Conservation (phyloP, 1,139 yeast species). For the Zygoascus sp. region DNA sequence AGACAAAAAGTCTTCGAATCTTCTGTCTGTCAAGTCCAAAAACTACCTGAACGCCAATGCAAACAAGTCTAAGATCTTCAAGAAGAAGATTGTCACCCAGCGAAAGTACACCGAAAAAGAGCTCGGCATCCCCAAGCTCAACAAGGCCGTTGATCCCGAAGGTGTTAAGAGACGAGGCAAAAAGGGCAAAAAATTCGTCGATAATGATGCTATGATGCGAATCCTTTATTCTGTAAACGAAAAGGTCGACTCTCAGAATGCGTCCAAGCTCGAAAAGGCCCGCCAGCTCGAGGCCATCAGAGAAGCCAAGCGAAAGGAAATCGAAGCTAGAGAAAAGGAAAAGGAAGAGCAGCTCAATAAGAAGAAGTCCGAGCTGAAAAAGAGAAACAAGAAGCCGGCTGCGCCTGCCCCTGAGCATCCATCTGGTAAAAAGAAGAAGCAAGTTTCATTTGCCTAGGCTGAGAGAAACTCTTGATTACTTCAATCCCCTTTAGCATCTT, state of each 20-base stretch:
- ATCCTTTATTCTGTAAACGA: conserved; percentile 79
- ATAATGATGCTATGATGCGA: conserved; percentile 65
- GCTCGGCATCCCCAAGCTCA: conserved; percentile 69
- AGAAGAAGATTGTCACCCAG: conserved; percentile 42
- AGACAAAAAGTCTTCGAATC: conserved; percentile 27
- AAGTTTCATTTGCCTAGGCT: conserved; percentile 29
- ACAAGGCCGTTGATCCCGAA: conserved; percentile 82
- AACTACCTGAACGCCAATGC: conserved; percentile 6
- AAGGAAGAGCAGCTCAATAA: conserved; percentile 66
- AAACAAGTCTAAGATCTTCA: conserved; percentile 21
- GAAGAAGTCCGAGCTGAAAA: conserved; percentile 73
- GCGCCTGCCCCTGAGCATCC: conserved; percentile 14
- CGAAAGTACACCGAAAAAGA: conserved; percentile 70
- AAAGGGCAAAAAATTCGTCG: conserved; percentile 81
- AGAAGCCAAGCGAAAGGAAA: conserved; percentile 78
- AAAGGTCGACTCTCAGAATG: conserved; percentile 73
- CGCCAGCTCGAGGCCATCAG: conserved; percentile 85
- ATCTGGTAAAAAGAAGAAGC: conserved; percentile 18
- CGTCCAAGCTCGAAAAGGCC: conserved; percentile 85
- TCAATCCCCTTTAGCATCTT: background rate
- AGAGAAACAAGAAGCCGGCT: conserved; percentile 35
- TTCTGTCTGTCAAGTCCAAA: conserved; percentile 18
- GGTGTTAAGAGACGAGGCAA: conserved; percentile 73
- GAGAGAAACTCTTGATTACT: background rate
- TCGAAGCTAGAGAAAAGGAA: conserved; percentile 73